Base-by-base conservation (phyloP, 208 protist species). In the Trypanosoma cruzi region DNA sequence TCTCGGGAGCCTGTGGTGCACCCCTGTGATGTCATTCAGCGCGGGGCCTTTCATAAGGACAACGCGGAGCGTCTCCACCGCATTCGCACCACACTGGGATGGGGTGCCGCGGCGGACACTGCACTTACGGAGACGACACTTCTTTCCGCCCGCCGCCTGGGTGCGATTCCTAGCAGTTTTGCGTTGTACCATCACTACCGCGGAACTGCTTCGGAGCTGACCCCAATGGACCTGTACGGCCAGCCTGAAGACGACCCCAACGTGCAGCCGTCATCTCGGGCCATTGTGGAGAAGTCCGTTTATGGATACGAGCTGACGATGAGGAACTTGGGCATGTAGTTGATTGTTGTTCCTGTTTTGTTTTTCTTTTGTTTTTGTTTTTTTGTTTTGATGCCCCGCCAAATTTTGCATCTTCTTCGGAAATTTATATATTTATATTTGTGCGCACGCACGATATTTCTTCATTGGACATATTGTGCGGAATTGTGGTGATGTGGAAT, bases 21-120 rank as follows among this genome's bases (percentile, higher is more conserved):
- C 74, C 91, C 91, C 0, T 87, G 85, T 42, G 91, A 96, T 75
- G 90, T 87, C 60, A 96, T 96, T 53, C 89, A 96, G 58, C 82
- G 80, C 32, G 87, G 65, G 44, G 59, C 80, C 22, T 73, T 84
- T 7, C 74, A 81, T 42, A 80, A 88, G 50, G 91, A 92, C 50
- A 89, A 96, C 71, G 84, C 85, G 22, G 70, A 91, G 68, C 87
- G 89, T 40, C 81, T 94, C 64, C 79, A 96, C 69, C 88, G 77
- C 64, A 93, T 96, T 60, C 91, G 91, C 71, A 82, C 79, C 28
- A 93, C 91, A 1, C 81, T 93, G 52, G 85, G 89, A 20, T 79
- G 85, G 58, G 91, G 87, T 11, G 81, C 89, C 6, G 91, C 91
- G 3, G 82, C 77, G 44, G 78, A 89, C 48, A 86, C 89, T 32